Base-by-base conservation (phyloP, 2,329 filamentous ascomycete genomes). In the Ilyonectria mors-panacis region DNA sequence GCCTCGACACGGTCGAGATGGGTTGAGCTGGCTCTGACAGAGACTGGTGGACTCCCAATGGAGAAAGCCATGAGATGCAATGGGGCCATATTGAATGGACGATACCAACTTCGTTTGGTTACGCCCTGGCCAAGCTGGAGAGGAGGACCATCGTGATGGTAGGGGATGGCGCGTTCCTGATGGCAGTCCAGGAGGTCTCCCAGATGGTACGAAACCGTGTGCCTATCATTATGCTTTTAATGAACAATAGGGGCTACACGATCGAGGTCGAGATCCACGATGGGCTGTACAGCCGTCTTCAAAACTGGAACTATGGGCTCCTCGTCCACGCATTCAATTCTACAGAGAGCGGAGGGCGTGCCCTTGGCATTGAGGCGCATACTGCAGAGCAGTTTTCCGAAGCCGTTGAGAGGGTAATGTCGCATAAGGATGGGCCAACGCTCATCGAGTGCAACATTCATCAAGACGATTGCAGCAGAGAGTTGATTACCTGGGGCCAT, bases 211-310 rank as follows among this genome's bases (percentile, higher is more conserved):
- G 67, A 35, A 51, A 33, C n/a, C 37, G 56, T 28, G 19, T 68
- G 26, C 66, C 66, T 44, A 56, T 65, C 26, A 65, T 63, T n/a
- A 67, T 69, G 19, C 47, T 69, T 44, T 35, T 69, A 19, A 64
- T 64, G 55, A 67, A 68, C 39, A 82, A 82, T 66, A 72, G 77
- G 42, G 79, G 80, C 5, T 82, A 82, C 66, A 81, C 80, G 7
- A 80, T 81, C 67, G 80, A 82, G 68, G 73, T 80, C 10, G 76
- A 79, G 67, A 82, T 82, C 57, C 80, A 82, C 63, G 80, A 77
- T 54, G 76, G 75, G 2, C 58, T 62, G 37, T 78, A 78, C 70
- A 78, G 77, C 72, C 73, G 75, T 63, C 77, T 78, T 68, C 75
- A 77, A 70, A 77, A 77, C 65, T 78, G 76, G 76, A 68, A 77